Evolutionary conservation across 176 grass and related monocot species (phyloP), one percentile per base, ranked within the genome.

Genomic region (Rhynchospora pubera): DNA sequence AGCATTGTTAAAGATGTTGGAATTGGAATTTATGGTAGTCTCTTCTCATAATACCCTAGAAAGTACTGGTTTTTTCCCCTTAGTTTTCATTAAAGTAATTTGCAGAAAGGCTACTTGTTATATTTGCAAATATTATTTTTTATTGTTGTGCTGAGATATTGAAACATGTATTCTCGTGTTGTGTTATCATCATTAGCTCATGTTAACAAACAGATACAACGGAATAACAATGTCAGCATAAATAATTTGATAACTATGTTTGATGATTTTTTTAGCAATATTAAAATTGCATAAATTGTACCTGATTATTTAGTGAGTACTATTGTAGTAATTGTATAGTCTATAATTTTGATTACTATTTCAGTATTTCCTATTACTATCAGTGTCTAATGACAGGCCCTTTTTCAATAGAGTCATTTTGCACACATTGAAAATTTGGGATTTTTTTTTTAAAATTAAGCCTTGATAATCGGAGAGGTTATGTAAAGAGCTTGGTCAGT

Each of bases 1-100:
- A 61, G 47, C 71, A 85, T 82, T 75, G 79, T 95, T 52, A 86
- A 83, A 90, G 89, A 95, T 79, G 92, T 93, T 15, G 96, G 96
- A 19, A 67, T 95, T 32, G n/a, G n/a, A n/a, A n/a, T n/a, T n/a
- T 91, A 83, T 43, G 96, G 96, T 99, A 91, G 88, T 9, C 57
- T 70, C 43, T 70, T 19, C 43, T 73, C 69, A 50, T 73, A 19
- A 90, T 24, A n/a, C 48, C 21, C 19, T 7, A 73, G 45, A 50
- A 5, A 51, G 4, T 57, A 70, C 28, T 73, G 43, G n/a, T 24
- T 51, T 73, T 2, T 9, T 22, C 50, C 9, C 6, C 24, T 26
- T 51, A 48, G 6, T 5, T 22, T 61, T 61, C 58, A 61, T 61
- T 61, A 10, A 22, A n/a, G 22, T 12, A 72, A 18, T 50, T 23